Evolutionary conservation across 768 basidiomycete genomes (phyloP), one percentile per base, ranked within the genome.

Genomic region (Suillus paluster): DNA sequence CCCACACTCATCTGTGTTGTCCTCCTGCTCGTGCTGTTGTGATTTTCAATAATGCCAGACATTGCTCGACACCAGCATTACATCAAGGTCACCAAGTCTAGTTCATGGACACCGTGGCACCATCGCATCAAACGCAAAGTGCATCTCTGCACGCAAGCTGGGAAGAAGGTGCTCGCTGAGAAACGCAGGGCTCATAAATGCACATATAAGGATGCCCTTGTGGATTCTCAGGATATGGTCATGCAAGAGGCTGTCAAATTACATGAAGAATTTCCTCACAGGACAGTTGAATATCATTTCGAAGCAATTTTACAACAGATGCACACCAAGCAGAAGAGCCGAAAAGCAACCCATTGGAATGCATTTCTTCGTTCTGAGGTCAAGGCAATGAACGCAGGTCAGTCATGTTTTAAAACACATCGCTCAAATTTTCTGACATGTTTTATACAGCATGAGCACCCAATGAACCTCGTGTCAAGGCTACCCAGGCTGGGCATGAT

Each of bases 221-320:
- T 10, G 11, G n/a, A 44, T 11, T 9, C 3, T 11, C 42, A 44
- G 42, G 42, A 44, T 11, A 3, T 44, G 42, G n/a, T 44, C n/a
- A 44, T 44, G 42, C 10, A 44, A 10, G 42, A 44, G 9, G 42
- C 42, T 4, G 4, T 44, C 42, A 44, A 44, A 11, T 12, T 44
- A 3, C n/a, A 11, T 1, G 10, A 44, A 44, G 4, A 45, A 21
- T 58, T 58, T 30, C 14, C 36, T 23, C 7, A n/a, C n/a, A n/a
- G 27, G 30, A 58, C 21, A 1, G 27, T 58, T 25, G 21, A 58
- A n/a, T 58, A 58, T 44, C 27, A 58, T 11, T 58, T 58, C 8
- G 57, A 58, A 30, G 57, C 57, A 30, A 58, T 58, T 58, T 23
- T 58, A n/a, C 23, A 58, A n/a, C 5, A 14, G 9, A 36, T 19